These are phyloP conservation scores for Cercospora canescens DNA, from an alignment of 2,329 filamentous ascomycete species.

Conservation along the genomic window DNA sequence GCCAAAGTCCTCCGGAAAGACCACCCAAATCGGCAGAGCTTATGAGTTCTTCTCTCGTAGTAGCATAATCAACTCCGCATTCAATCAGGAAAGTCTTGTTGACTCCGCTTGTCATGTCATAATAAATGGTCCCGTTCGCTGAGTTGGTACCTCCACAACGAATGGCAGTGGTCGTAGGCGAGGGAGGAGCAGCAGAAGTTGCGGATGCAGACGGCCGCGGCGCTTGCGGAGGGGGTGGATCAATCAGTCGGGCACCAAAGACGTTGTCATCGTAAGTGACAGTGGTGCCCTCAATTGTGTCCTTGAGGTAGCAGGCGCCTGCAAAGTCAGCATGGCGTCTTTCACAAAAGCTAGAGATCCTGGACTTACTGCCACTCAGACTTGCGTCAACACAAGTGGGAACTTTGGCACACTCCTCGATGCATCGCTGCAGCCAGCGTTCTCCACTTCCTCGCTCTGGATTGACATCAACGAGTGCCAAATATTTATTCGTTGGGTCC, in stretches of 20 bases:
- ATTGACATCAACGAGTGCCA: slow-evolving; percentile 4
- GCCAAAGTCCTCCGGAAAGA: slow-evolving; percentile 14
- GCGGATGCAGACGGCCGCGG: background rate
- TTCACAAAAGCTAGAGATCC: background rate
- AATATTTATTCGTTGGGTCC: slow-evolving; percentile 23
- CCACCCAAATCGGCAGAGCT: background rate
- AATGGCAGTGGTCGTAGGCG: background rate
- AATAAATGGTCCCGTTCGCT: slow-evolving; percentile 25
- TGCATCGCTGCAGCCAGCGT: slow-evolving; percentile 23
- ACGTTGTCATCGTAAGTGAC: background rate
- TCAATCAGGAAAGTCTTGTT: slow-evolving; percentile 29
- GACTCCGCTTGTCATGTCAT: slow-evolving; percentile 22
- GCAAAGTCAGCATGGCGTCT: background rate
- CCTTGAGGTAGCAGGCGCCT: slow-evolving; percentile 17
- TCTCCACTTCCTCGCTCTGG: slow-evolving; percentile 1
- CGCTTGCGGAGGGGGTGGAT: background rate
- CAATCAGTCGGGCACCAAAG: background rate
- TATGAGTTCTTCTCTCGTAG: background rate
- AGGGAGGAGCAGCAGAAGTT: slow-evolving; percentile 14
- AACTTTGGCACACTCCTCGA: slow-evolving; percentile 26
- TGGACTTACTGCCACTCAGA: slow-evolving; percentile 13
- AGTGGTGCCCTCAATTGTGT: background rate
- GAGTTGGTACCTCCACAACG: slow-evolving; percentile 19
- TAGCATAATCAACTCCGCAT: slow-evolving; percentile 33
- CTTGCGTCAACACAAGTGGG: slow-evolving; percentile 28